These are phyloP conservation scores for Phytopythium oedochilum DNA, from an alignment of 352 stramenopile genomes.

Conservation along the genomic window DNA sequence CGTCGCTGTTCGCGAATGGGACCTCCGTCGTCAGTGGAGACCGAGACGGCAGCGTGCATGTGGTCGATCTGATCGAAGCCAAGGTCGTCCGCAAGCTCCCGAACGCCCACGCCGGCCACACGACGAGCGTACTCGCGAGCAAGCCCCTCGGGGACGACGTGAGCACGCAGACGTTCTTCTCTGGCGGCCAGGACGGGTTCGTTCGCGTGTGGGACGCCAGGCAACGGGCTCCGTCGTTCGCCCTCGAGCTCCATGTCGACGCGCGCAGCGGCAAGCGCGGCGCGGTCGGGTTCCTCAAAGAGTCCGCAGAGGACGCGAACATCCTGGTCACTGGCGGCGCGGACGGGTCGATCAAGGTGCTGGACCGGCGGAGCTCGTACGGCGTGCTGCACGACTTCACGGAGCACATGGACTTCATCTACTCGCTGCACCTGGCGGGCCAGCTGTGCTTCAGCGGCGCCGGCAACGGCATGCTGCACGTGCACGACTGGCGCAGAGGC, in stretches of 20 bases:
- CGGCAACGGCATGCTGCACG: constrained; percentile 82
- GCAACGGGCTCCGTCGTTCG: constrained; percentile 22
- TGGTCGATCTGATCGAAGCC: constrained; percentile 46
- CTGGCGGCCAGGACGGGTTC: constrained; percentile 75
- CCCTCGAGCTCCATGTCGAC: constrained; percentile 54
- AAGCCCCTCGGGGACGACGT: constrained; percentile 1
- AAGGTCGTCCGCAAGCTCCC: constrained; percentile 39
- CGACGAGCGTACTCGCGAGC: constrained; percentile 54
- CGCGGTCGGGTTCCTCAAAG: constrained; percentile 61
- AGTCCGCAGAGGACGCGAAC: constrained; percentile 37
- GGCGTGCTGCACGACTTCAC: constrained; percentile 46
- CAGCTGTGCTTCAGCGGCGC: constrained; percentile 79
- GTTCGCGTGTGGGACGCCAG: constrained; percentile 74
- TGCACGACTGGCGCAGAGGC: constrained; percentile 71
- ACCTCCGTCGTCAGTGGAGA: constrained; percentile 45
- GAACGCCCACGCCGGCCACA: constrained; percentile 54
- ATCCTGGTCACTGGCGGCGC: constrained; percentile 65
- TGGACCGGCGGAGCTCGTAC: constrained; percentile 62
- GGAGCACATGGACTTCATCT: constrained; percentile 87
- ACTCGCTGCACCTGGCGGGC: constrained; percentile 59
- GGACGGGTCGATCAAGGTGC: constrained; percentile 72
- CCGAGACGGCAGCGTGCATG: constrained; percentile 56
- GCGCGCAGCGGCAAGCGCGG: constrained; percentile 51
- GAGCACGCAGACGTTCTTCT: constrained; percentile 47
- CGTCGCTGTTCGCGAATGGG: constrained; percentile 22